Conservation (phyloP, 2,329 filamentous ascomycete genomes). For the Penicillium glabrum region DNA sequence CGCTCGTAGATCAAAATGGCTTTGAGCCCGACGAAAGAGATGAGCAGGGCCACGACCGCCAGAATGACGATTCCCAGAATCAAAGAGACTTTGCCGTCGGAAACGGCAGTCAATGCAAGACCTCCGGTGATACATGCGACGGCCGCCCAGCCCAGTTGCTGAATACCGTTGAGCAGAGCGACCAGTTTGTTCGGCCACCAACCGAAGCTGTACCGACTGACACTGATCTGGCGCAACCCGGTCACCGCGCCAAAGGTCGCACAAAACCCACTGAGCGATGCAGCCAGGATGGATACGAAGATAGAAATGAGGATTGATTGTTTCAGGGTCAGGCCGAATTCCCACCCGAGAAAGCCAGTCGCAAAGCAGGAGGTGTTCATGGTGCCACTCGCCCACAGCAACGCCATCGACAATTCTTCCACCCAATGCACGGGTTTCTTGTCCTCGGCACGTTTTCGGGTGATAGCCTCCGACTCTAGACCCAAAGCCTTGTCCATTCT, state of each 20-base stretch:
- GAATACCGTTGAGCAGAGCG: conserved; percentile 42
- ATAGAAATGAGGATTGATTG: conserved; percentile 49
- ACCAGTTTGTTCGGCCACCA: conserved; percentile 55
- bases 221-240: conserved; percentile 53
- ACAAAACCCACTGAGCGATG: conserved; percentile 42
- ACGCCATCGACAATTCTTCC: conserved; percentile 44
- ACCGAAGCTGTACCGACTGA: conserved; percentile 52
- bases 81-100: conserved; percentile 31
- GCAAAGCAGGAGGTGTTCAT: conserved; percentile 55
- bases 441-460: conserved; percentile 43
- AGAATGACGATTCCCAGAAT: conserved; percentile 31
- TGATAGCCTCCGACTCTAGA: conserved; percentile 50
- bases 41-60: conserved; percentile 25
- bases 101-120: conserved; percentile 32
- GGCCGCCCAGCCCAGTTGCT: conserved; percentile 30
- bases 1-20: conserved; percentile 31
- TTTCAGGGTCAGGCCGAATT: conserved; percentile 49
- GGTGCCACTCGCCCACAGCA: conserved; percentile 54
- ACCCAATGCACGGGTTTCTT: conserved; percentile 39
- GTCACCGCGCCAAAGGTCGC: conserved; percentile 53
- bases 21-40: conserved; percentile 30
- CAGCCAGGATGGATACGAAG: conserved; percentile 45
- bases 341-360: conserved; percentile 53
- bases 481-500: conserved; percentile 50
- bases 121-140: conserved; percentile 35